Base-by-base conservation (phyloP, 129 eudicot species). In the Flaveria robusta region DNA sequence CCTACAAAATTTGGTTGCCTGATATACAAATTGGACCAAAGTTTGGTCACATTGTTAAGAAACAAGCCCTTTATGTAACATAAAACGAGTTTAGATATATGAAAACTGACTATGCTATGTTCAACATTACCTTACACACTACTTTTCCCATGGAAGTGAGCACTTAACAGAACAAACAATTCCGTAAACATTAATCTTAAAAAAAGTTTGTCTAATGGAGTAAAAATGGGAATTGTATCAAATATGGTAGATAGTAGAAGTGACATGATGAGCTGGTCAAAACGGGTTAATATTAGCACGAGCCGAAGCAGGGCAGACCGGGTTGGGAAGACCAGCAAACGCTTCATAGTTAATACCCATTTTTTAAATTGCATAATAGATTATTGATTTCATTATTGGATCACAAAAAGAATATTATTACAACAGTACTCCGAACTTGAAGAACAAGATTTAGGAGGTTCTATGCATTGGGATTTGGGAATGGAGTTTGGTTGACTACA, bases 71-170 rank as follows among this genome's bases (percentile, higher is more conserved):
- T 71, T 18, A 52, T 16, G 10, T 71, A 29, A 31, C 65, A 52
- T 11, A 18, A 71, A 1, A 46, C 11, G 27, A 29, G 49, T 41
- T 51, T n/a, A n/a, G 19, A 66, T 34, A 51, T 52, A 50, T 3
- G 47, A 43, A 65, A 46, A 47, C 22, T 1, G 49, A 62, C 72
- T 64, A 42, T 29, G 72, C 22, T 63, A 63, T 23, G 18, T 46
- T 27, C 60, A 60, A 60, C 47, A 62, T 45, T 39, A 60, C 16
- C 47, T 45, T 60, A 74, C 22, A 73, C 59, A 43, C 59, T 14
- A 15, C 22, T 43, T 55, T 42, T 39, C 13, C 24, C 23, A 41
- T 73, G 68, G 55, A 56, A 34, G n/a, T 8, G 31, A 19, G 47
- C 51, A 55, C 76, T 19, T 52, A 12, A 34, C 10, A 37, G 7